A percentile compares a stretch with the other conserved stretches of the same genome.
Conservation (phyloP, 1,284 basidiomycete species). For the Melanopsichium pennsylvanicum region DNA sequence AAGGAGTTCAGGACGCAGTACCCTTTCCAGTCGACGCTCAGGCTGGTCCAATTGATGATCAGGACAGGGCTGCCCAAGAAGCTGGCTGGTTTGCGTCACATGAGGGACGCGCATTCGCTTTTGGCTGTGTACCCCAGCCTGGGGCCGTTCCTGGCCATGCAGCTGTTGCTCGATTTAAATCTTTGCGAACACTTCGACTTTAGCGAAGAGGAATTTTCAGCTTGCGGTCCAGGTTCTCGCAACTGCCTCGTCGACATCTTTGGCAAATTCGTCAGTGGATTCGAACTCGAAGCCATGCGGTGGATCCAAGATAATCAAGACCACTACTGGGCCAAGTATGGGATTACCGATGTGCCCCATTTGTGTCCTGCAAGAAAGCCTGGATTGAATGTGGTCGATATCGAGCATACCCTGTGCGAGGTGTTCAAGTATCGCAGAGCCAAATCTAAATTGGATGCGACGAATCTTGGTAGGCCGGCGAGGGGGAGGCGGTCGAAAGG, state of each 20-base stretch:
- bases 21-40: slow-evolving; percentile 71
- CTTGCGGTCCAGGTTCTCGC: slow-evolving; percentile 72
- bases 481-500: slow-evolving; percentile 5
- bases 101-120: slow-evolving; percentile 72
- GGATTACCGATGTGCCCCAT: slow-evolving; percentile 30
- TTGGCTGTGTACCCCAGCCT: slow-evolving; percentile 72
- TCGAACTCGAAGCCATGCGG: slow-evolving; percentile 70
- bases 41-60: slow-evolving; percentile 72
- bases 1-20: slow-evolving; percentile 67
- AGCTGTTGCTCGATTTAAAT: slow-evolving; percentile 69
- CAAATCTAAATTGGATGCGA: neutral
- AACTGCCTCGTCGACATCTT: slow-evolving; percentile 73
- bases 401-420: slow-evolving; percentile 76
- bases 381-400: slow-evolving; percentile 69
- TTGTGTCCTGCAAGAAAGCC: slow-evolving; percentile 63
- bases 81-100: slow-evolving; percentile 68
- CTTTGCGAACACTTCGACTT: slow-evolving; percentile 70
- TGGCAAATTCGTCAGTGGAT: slow-evolving; percentile 66
- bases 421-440: slow-evolving; percentile 74
- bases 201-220: slow-evolving; percentile 72
- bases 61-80: slow-evolving; percentile 67
- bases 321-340: slow-evolving; percentile 68
- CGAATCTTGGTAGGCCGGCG: neutral
- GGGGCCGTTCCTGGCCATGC: slow-evolving; percentile 71
- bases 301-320: slow-evolving; percentile 72